phyloP scores from a whole-genome alignment of 2,329 filamentous ascomycete species.

The Paecilomyces formosus region DNA sequence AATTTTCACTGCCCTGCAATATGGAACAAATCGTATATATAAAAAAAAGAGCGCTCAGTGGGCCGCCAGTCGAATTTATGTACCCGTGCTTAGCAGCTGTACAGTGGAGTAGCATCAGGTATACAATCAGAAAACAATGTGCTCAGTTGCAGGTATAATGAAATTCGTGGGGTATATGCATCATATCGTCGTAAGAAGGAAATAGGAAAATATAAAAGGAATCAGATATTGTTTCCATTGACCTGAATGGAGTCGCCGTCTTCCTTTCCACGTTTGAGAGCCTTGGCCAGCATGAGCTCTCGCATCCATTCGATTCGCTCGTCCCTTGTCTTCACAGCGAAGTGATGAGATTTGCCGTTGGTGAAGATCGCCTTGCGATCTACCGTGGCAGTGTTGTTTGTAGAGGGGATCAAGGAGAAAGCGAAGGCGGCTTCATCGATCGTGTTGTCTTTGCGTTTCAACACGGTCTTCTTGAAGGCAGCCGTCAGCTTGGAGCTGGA shows the following conservation, averaged over 20 bases:
- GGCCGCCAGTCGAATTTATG: background rate
- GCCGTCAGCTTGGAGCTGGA: conserved; percentile 75
- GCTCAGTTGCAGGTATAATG: background rate
- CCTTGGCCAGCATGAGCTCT: conserved; percentile 40
- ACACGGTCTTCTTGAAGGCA: conserved; percentile 61
- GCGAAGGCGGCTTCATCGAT: conserved; percentile 28
- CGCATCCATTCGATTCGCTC: conserved; percentile 84
- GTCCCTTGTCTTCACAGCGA: conserved; percentile 78
- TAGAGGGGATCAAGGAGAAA: conserved; percentile 35
- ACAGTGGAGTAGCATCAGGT: background rate
- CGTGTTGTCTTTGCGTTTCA: conserved; percentile 34
- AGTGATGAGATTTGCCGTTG: conserved; percentile 82
- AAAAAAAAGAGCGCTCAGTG: background rate
- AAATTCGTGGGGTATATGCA: background rate
- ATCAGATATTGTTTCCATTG: conserved; percentile 24
- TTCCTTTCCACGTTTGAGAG: conserved; percentile 24
- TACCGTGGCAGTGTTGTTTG: conserved; percentile 45
- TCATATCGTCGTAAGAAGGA: background rate
- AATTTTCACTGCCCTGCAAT: background rate
- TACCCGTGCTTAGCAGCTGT: background rate
- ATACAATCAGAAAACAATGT: background rate
- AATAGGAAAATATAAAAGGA: background rate
- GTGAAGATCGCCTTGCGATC: conserved; percentile 26
- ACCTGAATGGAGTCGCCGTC: conserved; percentile 19
- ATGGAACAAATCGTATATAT: background rate